These are phyloP conservation scores for Umbelopsis sp. DNA, from an alignment of 192 early-diverging fungal species.

Conservation along the genomic window DNA sequence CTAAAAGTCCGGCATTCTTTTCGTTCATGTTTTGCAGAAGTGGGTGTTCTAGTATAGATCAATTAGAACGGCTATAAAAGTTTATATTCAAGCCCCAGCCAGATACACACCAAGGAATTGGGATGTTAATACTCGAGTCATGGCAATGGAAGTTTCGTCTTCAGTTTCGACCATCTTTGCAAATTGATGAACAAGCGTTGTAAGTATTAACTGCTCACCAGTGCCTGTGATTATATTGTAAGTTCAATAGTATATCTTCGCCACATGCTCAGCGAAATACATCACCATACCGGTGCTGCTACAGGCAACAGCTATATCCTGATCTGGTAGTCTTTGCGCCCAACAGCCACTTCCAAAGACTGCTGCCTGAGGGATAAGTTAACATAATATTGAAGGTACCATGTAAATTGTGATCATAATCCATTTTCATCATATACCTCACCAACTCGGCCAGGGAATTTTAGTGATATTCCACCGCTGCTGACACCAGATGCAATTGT, in stretches of 20 bases:
- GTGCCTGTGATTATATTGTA: constrained; percentile 48
- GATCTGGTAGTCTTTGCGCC: constrained; percentile 56
- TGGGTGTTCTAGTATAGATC: constrained; percentile 26
- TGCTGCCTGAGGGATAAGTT: constrained; percentile 84
- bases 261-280: neutral
- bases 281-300: constrained; percentile 52
- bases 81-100: no score
- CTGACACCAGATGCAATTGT: constrained; percentile 75
- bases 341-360: constrained; percentile 83
- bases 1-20: constrained; percentile 39
- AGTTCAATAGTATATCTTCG: neutral
- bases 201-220: constrained; percentile 87
- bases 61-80: no score
- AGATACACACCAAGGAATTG: constrained; percentile 26
- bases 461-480: constrained; percentile 86
- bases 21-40: constrained; percentile 29
- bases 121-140: constrained; percentile 26
- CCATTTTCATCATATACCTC: constrained; percentile 57
- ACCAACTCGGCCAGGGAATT: constrained; percentile 80
- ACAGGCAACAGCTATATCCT: constrained; percentile 52
- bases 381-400: neutral
- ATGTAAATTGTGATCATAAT: neutral
- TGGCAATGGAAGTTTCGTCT: constrained; percentile 23
- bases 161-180: constrained; percentile 37
- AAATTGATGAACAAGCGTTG: constrained; percentile 63